Evolutionary conservation across 1,139 yeast species (phyloP).

Genomic region (Candida gigantensis): DNA sequence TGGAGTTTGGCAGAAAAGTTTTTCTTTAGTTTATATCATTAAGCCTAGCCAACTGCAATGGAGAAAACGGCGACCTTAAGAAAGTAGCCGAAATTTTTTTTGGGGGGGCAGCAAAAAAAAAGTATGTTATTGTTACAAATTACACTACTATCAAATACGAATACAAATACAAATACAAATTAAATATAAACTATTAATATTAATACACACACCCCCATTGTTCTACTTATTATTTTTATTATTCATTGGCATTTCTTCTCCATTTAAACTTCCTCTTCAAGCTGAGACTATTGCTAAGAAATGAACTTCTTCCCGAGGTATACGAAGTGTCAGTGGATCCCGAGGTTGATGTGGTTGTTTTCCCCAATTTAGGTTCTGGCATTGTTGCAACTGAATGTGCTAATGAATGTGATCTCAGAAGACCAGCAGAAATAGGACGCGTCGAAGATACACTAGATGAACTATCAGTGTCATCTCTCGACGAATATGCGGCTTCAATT

Average conservation of each 20-base stretch:
- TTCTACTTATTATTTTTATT: background rate
- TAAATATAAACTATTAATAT: no score
- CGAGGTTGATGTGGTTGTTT: conserved; percentile 4
- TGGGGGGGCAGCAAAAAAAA: no score
- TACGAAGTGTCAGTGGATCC: conserved; percentile 4
- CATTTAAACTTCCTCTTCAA: conserved; percentile 5
- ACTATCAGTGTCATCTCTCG: conserved; percentile 3
- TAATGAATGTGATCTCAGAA: conserved; percentile 5
- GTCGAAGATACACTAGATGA: conserved; percentile 3
- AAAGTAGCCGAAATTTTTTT: no score
- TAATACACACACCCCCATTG: background rate
- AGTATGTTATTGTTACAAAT: background rate
- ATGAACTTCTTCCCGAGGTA: conserved; percentile 5
- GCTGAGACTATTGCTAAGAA: conserved; percentile 4
- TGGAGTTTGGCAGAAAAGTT: background rate
- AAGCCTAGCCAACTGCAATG: no score
- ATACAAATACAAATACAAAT: no score
- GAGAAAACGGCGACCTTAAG: no score
- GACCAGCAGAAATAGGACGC: conserved; percentile 3
- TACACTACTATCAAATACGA: no score
- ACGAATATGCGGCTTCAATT: conserved; percentile 4
- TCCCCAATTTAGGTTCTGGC: conserved; percentile 3
- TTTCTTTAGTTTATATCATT: background rate
- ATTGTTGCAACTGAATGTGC: conserved; percentile 2
- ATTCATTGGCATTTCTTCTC: conserved; percentile 3